Percentiles rank a stretch among this genome's conserved stretches.
phyloP scores from a whole-genome alignment of 805 yeast genomes.

The Suhomyces kilbournensis region DNA sequence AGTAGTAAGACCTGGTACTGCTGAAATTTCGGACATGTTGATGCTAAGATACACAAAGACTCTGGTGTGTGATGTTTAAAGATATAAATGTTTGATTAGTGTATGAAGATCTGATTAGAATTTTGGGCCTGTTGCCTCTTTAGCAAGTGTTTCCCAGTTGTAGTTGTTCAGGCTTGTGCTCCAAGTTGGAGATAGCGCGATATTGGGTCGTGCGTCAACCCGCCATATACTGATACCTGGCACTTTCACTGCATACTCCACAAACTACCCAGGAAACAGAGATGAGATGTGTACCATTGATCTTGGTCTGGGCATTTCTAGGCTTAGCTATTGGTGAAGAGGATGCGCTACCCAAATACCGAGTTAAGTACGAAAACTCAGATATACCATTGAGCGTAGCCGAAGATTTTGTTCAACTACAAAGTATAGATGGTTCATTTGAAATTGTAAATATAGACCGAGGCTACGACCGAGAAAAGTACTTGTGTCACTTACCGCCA shows the following conservation, averaged over 20 bases:
- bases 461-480: slow-evolving; percentile 8
- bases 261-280: background rate
- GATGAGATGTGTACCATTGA: background rate
- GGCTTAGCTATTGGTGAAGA: background rate
- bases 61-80: background rate
- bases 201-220: background rate
- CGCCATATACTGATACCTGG: background rate
- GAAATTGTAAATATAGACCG: slow-evolving; percentile 14
- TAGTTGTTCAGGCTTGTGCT: background rate
- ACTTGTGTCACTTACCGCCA: slow-evolving; percentile 21
- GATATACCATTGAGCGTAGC: slow-evolving; percentile 16
- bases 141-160: background rate
- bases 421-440: slow-evolving; percentile 12
- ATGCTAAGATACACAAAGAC: background rate
- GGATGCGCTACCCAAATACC: slow-evolving; percentile 10
- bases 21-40: background rate
- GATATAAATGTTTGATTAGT: too few relatives aligned
- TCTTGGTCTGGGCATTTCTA: background rate
- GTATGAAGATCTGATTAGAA: background rate
- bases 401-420: slow-evolving; percentile 7
- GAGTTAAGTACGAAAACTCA: slow-evolving; percentile 15
- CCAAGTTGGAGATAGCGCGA: background rate
- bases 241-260: background rate
- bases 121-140: background rate
- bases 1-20: slow-evolving; percentile 31